These are phyloP conservation scores for Boletus barrowsii DNA, from an alignment of 768 basidiomycete genomes.

Conservation along the genomic window DNA sequence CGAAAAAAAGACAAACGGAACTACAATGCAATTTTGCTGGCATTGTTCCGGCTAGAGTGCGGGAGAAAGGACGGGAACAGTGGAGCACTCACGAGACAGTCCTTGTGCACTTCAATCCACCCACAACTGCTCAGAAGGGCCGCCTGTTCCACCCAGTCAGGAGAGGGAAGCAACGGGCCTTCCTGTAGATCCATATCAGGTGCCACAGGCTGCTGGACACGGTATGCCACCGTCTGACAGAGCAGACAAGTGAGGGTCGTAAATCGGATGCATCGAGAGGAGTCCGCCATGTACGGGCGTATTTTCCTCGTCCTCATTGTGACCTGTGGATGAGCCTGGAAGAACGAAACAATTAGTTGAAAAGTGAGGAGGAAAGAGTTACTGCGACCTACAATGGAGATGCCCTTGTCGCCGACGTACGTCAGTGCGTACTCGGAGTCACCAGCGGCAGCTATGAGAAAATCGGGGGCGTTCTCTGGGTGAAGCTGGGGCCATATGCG, in stretches of 20 bases:
- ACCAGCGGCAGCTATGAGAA: conserved; percentile 25
- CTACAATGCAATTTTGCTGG: conserved; percentile 1
- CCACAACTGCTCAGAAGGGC: conserved; percentile 63
- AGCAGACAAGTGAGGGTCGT: conserved; percentile 67
- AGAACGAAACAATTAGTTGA: conserved; percentile 4
- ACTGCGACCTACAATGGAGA: conserved; percentile 52
- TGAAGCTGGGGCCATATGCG: conserved; percentile 43
- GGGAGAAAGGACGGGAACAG: not conserved
- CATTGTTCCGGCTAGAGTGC: not conserved
- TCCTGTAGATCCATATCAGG: conserved; percentile 58
- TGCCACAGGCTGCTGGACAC: conserved; percentile 59
- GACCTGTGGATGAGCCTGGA: conserved; percentile 65
- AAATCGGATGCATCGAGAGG: conserved; percentile 53
- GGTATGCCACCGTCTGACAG: conserved; percentile 65
- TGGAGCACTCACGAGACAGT: conserved; percentile 58
- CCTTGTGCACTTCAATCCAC: conserved; percentile 69
- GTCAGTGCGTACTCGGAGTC: conserved; percentile 48
- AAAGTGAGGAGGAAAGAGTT: not conserved
- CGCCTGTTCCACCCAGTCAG: conserved; percentile 77
- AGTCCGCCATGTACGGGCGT: conserved; percentile 40
- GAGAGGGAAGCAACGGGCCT: conserved; percentile 63
- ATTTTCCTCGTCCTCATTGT: conserved; percentile 62
- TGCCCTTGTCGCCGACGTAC: conserved; percentile 65
- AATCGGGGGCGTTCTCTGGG: conserved; percentile 31
- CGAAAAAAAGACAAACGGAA: not conserved